These are phyloP conservation scores for Psidium guajava DNA, from an alignment of 345 rosid genomes.

Conservation along the genomic window DNA sequence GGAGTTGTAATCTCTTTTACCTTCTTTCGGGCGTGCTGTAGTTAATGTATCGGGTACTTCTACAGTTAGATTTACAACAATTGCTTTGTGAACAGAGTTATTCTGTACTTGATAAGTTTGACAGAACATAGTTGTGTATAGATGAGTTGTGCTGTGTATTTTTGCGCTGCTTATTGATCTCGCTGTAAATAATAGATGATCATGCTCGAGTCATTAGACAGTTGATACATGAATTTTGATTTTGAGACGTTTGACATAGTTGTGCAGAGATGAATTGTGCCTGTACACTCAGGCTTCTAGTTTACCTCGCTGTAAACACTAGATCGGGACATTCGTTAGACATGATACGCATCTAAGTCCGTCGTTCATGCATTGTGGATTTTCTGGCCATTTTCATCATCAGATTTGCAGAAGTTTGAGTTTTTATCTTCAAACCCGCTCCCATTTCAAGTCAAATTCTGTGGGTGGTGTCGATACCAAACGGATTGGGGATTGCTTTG, in stretches of 20 bases:
- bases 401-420: not conserved
- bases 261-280: not conserved
- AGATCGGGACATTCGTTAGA: not conserved
- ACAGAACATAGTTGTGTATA: not conserved
- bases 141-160: not conserved
- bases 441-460: not conserved
- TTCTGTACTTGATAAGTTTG: not conserved
- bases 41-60: not conserved
- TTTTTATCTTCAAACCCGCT: not conserved
- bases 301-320: not conserved
- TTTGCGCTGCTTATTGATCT: not conserved
- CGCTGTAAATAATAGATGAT: not conserved
- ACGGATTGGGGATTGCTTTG: not conserved
- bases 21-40: not conserved
- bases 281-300: not conserved
- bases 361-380: not conserved
- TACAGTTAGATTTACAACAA: not conserved
- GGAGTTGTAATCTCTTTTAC: constrained; percentile 4
- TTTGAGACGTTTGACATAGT: not conserved
- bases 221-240: not conserved
- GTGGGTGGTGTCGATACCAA: not conserved
- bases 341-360: not conserved
- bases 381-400: not conserved
- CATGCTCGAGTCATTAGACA: not conserved
- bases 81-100: not conserved